Evolutionary conservation across 257 asterid genomes (phyloP), one percentile per base, ranked within the genome.

Genomic region (Petunia axillaris): DNA sequence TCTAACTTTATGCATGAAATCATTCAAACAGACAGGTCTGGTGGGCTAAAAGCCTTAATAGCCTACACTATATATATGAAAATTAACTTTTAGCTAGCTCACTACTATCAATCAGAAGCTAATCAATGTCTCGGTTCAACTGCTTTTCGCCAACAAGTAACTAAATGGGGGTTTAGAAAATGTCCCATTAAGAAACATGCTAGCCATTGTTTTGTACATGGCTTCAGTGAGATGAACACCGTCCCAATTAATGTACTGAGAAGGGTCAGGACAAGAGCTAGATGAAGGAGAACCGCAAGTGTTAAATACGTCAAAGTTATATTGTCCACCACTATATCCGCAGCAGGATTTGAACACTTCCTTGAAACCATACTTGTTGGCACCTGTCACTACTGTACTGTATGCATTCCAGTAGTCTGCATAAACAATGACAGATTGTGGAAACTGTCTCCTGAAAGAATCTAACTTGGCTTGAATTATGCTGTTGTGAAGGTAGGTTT

Each of bases 141-240:
- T 89, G 68, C 59, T 81, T 40, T 46, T 70, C 0, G 10, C 76
- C 35, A 94, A 46, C 82, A 95, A 81, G 73, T 68, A 65, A 40
- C 82, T 58, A 77, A 91, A 95, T 5, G 97, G 79, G 14, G 98
- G 99, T 0, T 83, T 84, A 43, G 83, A 75, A 81, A 71, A 82
- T 1, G 79, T 88, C 2, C 94, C 97, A 13, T 84, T 84, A 7
- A 93, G 59, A 52, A 92, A 88, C 9, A 82, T 76, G 4, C 82
- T 62, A 0, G 99, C 89, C 86, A 92, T 74, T 40, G 86, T 91
- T 46, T 84, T 89, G 36, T 95, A 86, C 97, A 90, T 91, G n/a
- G 91, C 97, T 62, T 95, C 99, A 0, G 99, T 95, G 40, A 93
- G 88, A 81, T 95, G 99, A 53, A 87, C 98, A 2, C 99, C 99